Evolutionary conservation across 176 grass and related monocot species (phyloP), one percentile per base, ranked within the genome.

Genomic region (Triticum turgidum): DNA sequence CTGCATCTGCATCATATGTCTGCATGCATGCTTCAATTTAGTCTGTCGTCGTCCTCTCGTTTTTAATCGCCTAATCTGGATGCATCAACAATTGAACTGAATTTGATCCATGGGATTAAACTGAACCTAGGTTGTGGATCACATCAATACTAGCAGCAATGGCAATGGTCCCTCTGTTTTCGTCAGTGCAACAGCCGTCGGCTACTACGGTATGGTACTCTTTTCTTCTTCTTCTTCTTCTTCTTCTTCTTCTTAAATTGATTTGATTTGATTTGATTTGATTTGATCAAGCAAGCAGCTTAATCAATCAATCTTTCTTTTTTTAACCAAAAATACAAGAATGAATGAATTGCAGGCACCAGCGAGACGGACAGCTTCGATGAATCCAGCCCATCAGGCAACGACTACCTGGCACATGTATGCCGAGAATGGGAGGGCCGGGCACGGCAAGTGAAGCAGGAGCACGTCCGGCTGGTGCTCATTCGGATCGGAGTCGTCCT

Each of bases 111-210:
- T 17, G 3, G 45, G 12, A 49, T 49, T 49, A 49, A 49, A 72
- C 11, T 92, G 47, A 85, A 95, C 51, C 17, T 78, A 80, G 96
- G 76, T 98, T 65, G 96, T 95, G 82, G 85, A 86, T 76, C 86
- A 83, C 88, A 91, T 98, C 89, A 98, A 54, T 54, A 0, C 1
- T 17, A 54, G 4, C 47, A 51, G 47, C 47, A 51, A 51, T 51
- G 47, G 49, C 51, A 17, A 54, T 54, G 51, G 51, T 5, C 96
- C 96, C 62, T 92, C 91, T 38, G 96, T 98, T 82, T 92, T 98
- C 41, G 86, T 98, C 67, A 98, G 93, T 76, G 96, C 96, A 41
- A 98, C 96, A 17, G 96, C 96, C n/a, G 88, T 98, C 79, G 93
- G 96, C 69, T 98, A 95, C 87, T 98, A 98, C 42, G 96, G 96